Evolutionary conservation across 2,329 filamentous ascomycete genomes (phyloP), one percentile per base, ranked within the genome.

Genomic region (Cladophialophora exuberans): DNA sequence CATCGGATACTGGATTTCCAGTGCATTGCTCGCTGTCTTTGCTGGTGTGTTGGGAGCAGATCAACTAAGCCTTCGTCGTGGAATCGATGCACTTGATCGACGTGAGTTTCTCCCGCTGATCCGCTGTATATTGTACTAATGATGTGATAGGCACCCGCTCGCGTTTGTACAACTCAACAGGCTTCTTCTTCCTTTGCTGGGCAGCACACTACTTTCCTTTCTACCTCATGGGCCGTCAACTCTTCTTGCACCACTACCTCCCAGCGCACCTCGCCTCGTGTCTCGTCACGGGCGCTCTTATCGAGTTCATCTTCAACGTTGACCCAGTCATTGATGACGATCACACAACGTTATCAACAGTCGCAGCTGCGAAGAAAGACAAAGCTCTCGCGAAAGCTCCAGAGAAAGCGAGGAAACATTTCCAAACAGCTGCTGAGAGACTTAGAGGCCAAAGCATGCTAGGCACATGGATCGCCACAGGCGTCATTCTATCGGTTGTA

Each of bases 181-280:
- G 94, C 20, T 99, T 99, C 83, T 95, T 99, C 79, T 97, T 97
- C 84, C 83, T 99, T 54, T 90, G 91, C 52, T 99, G 94, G 94
- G 91, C 90, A 11, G 93, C 91, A 2, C 94, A 99, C 72, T 99
- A 97, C 79, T 85, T 96, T 73, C 93, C 93, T 48, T 99, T 99
- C 80, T 99, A 86, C 77, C 84, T 97, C 61, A 99, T 99, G 93
- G 93, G 93, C 54, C 91, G 93, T 66, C 93, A 99, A 73, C 86
- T 97, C 62, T 99, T 99, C 85, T 75, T 99, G 64, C 94, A 99
- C 73, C 94, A 99, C 75, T 99, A 99, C 70, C 83, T 99, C 3
- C 94, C 94, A 0, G 90, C 94, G 1, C 94, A 99, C 69, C 81
- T 99, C 9, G 93, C 94, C 1, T 96, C 91, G 5, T 85, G 85